Conservation (phyloP, 495 filamentous ascomycete genomes). For the Talaromyces liani region DNA sequence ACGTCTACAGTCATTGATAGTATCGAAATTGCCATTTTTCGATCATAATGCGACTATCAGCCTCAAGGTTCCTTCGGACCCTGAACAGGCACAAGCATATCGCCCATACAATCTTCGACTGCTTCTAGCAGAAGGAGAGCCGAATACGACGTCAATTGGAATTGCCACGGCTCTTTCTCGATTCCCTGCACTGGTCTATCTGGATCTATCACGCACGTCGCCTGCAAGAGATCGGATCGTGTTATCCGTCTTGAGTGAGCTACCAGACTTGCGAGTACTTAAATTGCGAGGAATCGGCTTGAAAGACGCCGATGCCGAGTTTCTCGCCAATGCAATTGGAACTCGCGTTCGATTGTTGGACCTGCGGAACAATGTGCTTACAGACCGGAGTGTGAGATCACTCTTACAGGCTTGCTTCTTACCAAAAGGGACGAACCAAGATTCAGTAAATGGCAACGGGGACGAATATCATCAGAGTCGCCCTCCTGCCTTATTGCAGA, state of each 20-base stretch:
- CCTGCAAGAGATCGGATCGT: slow-evolving; percentile 46
- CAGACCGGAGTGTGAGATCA: slow-evolving; percentile 45
- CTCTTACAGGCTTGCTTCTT: slow-evolving; percentile 46
- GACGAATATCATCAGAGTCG: slow-evolving; percentile 16
- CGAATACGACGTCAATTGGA: slow-evolving; percentile 48
- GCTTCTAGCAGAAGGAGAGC: slow-evolving; percentile 49
- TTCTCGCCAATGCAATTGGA: slow-evolving; percentile 46
- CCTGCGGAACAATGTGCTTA: slow-evolving; percentile 51
- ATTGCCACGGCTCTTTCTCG: slow-evolving; percentile 44
- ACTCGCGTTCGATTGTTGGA: slow-evolving; percentile 50
- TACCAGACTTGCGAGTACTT: slow-evolving; percentile 48
- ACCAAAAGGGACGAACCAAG: not conserved
- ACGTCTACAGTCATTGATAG: slow-evolving; percentile 53
- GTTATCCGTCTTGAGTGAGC: slow-evolving; percentile 31
- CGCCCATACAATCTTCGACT: slow-evolving; percentile 40
- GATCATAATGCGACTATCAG: slow-evolving; percentile 54
- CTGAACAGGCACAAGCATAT: slow-evolving; percentile 13
- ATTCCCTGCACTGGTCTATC: slow-evolving; percentile 48
- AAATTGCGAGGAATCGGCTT: slow-evolving; percentile 52
- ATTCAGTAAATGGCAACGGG: slow-evolving; percentile 6
- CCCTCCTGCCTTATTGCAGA: slow-evolving; percentile 21
- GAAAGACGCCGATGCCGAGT: slow-evolving; percentile 46
- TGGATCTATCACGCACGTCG: slow-evolving; percentile 55
- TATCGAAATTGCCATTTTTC: slow-evolving; percentile 55
- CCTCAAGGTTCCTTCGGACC: slow-evolving; percentile 23